Evolutionary conservation across 2,329 filamentous ascomycete species (phyloP), one percentile per base, ranked within the genome.

Genomic region (Penicillium concentricum): DNA sequence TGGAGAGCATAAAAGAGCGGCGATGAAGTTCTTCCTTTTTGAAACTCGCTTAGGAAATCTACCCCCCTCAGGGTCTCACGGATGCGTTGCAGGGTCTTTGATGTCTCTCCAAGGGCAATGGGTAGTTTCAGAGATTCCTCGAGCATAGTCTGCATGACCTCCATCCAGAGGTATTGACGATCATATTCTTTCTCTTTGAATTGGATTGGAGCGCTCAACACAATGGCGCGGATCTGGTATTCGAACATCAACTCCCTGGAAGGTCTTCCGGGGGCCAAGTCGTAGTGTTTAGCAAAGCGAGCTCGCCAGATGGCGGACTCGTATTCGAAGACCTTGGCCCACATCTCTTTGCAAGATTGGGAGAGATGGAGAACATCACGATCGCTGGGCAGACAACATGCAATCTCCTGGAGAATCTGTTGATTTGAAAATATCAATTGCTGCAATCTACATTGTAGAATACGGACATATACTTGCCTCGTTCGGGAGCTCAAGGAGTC

Each of bases 181-280:
- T 63, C 54, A 9, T 60, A 59, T 35, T 73, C 64, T 1, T 64
- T 59, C 12, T 64, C 54, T 18, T 52, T 59, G 49, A 74, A 72
- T n/a, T 57, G 63, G 8, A 73, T 65, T 5, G 58, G 54, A 34
- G 67, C 62, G 0, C 56, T 39, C 15, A 78, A 62, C 8, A 75
- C 70, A 32, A 74, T 64, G 7, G 67, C 58, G n/a, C 75, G 71
- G 28, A 66, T 64, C 47, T 73, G 61, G 54, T 77, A 77, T 37
- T 76, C 74, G 0, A 54, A 28, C 28, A 64, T 67, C 26, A 76
- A 62, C 22, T 74, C 66, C 1, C 46, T 35, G 2, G 66, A 62
- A 8, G 48, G 39, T 37, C 56, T 58, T 13, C 67, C 56, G 0
- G 47, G 38, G 2, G 67, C 67, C 13, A 69, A 49, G 44, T 77